phyloP scores from a whole-genome alignment of 306 rosid genomes.

The Prunus fruticosa region DNA sequence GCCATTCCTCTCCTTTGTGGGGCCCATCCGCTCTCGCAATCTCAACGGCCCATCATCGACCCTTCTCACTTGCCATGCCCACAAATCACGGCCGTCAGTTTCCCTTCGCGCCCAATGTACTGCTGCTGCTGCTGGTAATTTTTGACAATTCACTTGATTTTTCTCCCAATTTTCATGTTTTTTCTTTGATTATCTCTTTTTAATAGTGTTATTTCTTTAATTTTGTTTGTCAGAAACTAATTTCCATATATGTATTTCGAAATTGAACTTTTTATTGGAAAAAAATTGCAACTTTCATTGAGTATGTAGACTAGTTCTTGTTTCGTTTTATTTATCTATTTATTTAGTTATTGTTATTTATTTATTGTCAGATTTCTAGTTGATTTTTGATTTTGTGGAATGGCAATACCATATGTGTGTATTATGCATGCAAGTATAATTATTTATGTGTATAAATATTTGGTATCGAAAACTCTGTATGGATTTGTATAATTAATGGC shows the following conservation, averaged over 20 bases:
- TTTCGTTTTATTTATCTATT: neutral
- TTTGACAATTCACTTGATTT: neutral
- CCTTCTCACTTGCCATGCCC: slow-evolving; percentile 4
- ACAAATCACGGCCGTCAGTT: slow-evolving; percentile 19
- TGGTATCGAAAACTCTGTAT: neutral
- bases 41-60: slow-evolving; percentile 11
- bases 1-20: slow-evolving; percentile 5
- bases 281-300: neutral
- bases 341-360: neutral
- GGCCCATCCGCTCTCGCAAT: neutral
- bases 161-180: neutral
- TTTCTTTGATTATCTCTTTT: neutral
- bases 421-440: neutral
- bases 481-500: neutral
- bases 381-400: neutral
- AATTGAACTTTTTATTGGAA: neutral
- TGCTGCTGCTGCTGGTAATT: neutral
- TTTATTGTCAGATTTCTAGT: neutral
- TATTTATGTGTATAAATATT: neutral
- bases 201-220: neutral
- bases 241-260: neutral
- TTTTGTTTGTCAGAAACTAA: neutral
- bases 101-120: slow-evolving; percentile 15
- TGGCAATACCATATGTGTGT: neutral
- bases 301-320: too few relatives aligned